Evolutionary conservation across 2,329 filamentous ascomycete genomes (phyloP).

Genomic region (Penicillium glabrum): DNA sequence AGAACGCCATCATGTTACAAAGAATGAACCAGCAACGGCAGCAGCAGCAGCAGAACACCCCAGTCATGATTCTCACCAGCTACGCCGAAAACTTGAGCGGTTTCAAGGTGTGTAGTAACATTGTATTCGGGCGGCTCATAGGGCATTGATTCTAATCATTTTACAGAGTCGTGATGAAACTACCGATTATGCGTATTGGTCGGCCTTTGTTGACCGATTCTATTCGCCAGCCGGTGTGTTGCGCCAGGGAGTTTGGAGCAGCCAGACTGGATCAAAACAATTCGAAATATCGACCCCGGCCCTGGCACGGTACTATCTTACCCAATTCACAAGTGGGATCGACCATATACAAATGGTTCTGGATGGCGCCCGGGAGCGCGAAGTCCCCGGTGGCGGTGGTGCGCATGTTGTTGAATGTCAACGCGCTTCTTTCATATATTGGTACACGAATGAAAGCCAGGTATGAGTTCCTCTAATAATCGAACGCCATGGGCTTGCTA

Average conservation of each 20-base stretch:
- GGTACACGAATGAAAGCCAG: constrained; percentile 80
- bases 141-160: not conserved
- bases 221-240: constrained; percentile 78
- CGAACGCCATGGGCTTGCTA: not conserved
- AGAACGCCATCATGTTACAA: constrained; percentile 43
- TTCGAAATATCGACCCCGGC: constrained; percentile 84
- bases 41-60: constrained; percentile 43
- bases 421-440: constrained; percentile 81
- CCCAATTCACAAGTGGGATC: constrained; percentile 83
- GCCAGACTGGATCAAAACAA: constrained; percentile 66
- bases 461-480: constrained; percentile 50
- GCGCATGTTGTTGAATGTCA: constrained; percentile 73
- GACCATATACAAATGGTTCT: constrained; percentile 82
- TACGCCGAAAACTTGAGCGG: constrained; percentile 58
- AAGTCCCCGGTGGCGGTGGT: constrained; percentile 62
- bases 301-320: constrained; percentile 84
- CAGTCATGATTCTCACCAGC: constrained; percentile 54
- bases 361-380: constrained; percentile 63
- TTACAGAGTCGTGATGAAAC: constrained; percentile 55
- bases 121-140: too few relatives aligned
- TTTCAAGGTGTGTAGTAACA: constrained; percentile 53
- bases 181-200: constrained; percentile 75
- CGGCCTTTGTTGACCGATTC: constrained; percentile 73
- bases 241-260: constrained; percentile 64
- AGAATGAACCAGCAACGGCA: constrained; percentile 35